Evolutionary conservation across 2,329 filamentous ascomycete species (phyloP).

Genomic region (Fusarium sp.): DNA sequence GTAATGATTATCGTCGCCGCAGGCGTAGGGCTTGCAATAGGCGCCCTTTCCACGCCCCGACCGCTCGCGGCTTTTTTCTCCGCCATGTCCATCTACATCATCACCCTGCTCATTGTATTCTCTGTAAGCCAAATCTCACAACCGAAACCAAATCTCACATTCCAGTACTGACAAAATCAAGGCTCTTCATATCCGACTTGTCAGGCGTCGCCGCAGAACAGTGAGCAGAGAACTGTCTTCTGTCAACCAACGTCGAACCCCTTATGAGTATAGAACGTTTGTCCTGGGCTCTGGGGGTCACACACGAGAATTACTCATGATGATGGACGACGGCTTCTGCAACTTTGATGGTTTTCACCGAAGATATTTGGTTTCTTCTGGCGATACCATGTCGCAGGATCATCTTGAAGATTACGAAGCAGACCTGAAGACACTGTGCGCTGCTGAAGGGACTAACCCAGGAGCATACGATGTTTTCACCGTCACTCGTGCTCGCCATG

Average conservation of each 20-base stretch:
- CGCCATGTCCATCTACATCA: slow-evolving; percentile 28
- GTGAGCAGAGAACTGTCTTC: slow-evolving; percentile 22
- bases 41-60: neutral
- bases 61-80: slow-evolving; percentile 19
- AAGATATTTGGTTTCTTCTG: slow-evolving; percentile 82
- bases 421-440: slow-evolving; percentile 41
- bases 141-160: neutral
- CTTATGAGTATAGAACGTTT: slow-evolving; percentile 69
- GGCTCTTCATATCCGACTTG: slow-evolving; percentile 45
- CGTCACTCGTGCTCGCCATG: slow-evolving; percentile 78
- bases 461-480: slow-evolving; percentile 69
- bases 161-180: slow-evolving; percentile 29
- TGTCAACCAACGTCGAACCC: neutral
- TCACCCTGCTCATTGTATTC: slow-evolving; percentile 41
- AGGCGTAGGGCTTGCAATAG: neutral
- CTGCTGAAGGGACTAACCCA: slow-evolving; percentile 23
- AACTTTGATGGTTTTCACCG: slow-evolving; percentile 66
- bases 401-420: slow-evolving; percentile 68
- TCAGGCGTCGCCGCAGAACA: slow-evolving; percentile 26
- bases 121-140: slow-evolving; percentile 37
- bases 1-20: neutral
- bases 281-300: slow-evolving; percentile 94
- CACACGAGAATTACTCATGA: no score
- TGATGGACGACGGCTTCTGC: slow-evolving; percentile 71
- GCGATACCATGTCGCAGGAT: slow-evolving; percentile 72